Conservation (phyloP, 2,329 filamentous ascomycete genomes). For the Colletotrichum filicis region DNA sequence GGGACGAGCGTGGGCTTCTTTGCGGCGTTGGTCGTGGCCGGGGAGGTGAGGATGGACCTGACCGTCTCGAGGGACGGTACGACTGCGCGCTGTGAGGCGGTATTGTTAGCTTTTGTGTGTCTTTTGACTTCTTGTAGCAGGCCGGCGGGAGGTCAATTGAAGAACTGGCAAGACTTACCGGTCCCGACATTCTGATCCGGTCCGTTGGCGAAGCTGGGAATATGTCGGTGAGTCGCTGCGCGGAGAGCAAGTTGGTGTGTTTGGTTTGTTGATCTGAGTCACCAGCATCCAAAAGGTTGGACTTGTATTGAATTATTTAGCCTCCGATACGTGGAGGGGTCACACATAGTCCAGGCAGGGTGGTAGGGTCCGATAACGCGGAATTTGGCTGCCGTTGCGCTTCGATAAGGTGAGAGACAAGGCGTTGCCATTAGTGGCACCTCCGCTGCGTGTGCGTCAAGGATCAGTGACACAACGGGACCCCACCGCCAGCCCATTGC, state of each 20-base stretch:
- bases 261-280: slow-evolving; percentile 29
- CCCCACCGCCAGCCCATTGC: neutral
- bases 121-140: neutral
- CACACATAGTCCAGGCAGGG: slow-evolving; percentile 1
- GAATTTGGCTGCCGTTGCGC: slow-evolving; percentile 29
- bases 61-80: slow-evolving; percentile 60
- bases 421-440: slow-evolving; percentile 33
- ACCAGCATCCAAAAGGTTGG: slow-evolving; percentile 9
- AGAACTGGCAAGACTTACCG: slow-evolving; percentile 11
- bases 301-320: slow-evolving; percentile 26
- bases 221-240: slow-evolving; percentile 4
- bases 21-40: slow-evolving; percentile 38
- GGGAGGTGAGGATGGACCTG: slow-evolving; percentile 50
- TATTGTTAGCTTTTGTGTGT: neutral
- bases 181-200: slow-evolving; percentile 31
- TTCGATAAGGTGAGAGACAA: slow-evolving; percentile 26
- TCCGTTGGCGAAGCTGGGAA: slow-evolving; percentile 6
- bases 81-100: slow-evolving; percentile 48
- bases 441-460: slow-evolving; percentile 21
- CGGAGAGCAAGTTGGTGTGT: neutral
- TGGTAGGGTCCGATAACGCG: slow-evolving; percentile 31
- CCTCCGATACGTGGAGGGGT: slow-evolving; percentile 30
- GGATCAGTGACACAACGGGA: slow-evolving; percentile 1
- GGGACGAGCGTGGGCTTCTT: slow-evolving; percentile 78
- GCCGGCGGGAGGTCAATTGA: slow-evolving; percentile 17